Conservation (phyloP, 768 basidiomycete species). For the Mycena sanguinolenta region DNA sequence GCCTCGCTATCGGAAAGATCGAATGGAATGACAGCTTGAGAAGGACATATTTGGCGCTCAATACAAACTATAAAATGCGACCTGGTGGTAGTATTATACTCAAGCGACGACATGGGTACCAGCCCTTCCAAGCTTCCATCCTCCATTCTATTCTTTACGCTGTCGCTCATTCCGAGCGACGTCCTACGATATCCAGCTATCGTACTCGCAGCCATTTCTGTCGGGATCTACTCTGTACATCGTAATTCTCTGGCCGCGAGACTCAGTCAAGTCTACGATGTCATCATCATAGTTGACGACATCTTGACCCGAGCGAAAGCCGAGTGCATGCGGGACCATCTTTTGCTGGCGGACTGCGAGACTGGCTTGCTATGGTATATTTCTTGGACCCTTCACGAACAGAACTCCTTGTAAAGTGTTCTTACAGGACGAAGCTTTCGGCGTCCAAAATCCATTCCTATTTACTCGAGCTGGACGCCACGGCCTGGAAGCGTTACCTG, state of each 20-base stretch:
- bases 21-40: too few species aligned
- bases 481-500: neutral
- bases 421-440: neutral
- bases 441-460: neutral
- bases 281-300: neutral
- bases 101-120: too few species aligned
- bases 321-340: neutral
- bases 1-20: too few species aligned
- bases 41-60: too few species aligned
- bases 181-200: too few species aligned
- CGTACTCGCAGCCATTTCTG: neutral
- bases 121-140: too few species aligned
- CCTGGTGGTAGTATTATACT: too few species aligned
- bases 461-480: neutral
- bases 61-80: too few species aligned
- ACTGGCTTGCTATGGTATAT: neutral
- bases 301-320: too few species aligned
- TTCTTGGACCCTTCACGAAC: neutral
- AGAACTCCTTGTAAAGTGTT: neutral
- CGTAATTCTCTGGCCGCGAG: neutral
- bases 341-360: neutral
- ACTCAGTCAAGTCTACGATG: neutral
- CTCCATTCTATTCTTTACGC: too few species aligned
- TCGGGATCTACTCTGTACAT: neutral
- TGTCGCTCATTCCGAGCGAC: too few species aligned